These are phyloP conservation scores for Termitomyces sp. DNA, from an alignment of 768 basidiomycete genomes.

Conservation along the genomic window DNA sequence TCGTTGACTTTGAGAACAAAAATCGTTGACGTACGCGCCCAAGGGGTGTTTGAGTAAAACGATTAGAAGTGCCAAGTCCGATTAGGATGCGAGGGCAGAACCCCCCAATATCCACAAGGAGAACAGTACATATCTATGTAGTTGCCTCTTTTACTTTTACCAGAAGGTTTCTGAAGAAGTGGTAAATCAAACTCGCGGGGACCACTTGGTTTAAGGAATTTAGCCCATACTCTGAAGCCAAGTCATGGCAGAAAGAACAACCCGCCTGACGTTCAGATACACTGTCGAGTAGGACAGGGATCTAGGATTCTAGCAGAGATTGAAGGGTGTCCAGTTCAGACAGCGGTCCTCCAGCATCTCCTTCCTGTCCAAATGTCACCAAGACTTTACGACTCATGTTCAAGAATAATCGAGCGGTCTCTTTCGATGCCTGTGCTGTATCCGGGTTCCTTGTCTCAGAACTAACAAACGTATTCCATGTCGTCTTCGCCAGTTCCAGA, in stretches of 20 bases:
- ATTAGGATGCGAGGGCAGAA: neutral
- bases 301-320: slow-evolving; percentile 28
- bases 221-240: neutral
- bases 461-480: slow-evolving; percentile 60
- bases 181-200: neutral
- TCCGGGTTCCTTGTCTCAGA: slow-evolving; percentile 19
- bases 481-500: slow-evolving; percentile 72
- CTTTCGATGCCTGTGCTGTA: slow-evolving; percentile 19
- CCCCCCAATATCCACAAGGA: neutral
- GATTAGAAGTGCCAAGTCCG: neutral
- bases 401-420: slow-evolving; percentile 33
- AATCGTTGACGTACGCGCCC: neutral
- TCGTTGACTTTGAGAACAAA: neutral
- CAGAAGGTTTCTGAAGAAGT: neutral
- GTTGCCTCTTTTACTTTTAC: too few relatives aligned
- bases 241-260: neutral
- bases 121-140: neutral
- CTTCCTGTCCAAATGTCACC: slow-evolving; percentile 53
- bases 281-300: neutral
- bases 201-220: neutral
- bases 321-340: slow-evolving; percentile 47
- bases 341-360: slow-evolving; percentile 58
- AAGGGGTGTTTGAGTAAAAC: neutral
- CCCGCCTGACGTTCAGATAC: neutral
- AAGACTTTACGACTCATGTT: slow-evolving; percentile 37